These are phyloP conservation scores for Colletotrichum horii DNA, from an alignment of 2,329 filamentous ascomycete genomes.

Conservation along the genomic window DNA sequence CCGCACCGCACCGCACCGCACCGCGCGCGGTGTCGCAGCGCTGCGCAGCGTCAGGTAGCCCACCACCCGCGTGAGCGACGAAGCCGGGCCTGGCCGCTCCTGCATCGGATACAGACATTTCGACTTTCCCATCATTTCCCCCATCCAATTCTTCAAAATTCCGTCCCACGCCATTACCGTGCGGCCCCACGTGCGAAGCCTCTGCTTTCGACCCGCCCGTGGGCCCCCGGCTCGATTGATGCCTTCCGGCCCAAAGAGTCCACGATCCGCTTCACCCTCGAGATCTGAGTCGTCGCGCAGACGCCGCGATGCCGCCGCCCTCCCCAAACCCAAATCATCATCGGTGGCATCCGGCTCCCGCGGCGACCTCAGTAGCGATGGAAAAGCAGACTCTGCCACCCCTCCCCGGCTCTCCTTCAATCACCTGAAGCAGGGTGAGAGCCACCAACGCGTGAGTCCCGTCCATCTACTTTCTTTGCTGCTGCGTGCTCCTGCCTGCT, in stretches of 20 bases:
- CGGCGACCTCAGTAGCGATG: neutral
- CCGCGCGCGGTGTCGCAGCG: neutral
- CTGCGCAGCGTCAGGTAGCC: neutral
- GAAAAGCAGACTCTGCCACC: neutral
- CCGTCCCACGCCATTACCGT: neutral
- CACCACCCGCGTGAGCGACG: neutral
- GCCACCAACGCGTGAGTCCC: conserved; percentile 10
- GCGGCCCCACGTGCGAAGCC: neutral
- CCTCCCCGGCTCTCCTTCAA: conserved; percentile 6
- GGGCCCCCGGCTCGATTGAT: conserved; percentile 17
- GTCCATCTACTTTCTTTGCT: neutral
- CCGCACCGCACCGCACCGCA: neutral
- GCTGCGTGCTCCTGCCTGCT: neutral
- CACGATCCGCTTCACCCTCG: conserved; percentile 13
- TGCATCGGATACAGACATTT: neutral
- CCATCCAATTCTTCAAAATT: neutral
- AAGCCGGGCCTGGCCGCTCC: neutral
- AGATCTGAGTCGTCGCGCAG: conserved; percentile 1
- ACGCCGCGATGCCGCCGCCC: neutral
- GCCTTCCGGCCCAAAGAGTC: conserved; percentile 14
- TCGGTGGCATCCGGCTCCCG: neutral
- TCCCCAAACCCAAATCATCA: neutral
- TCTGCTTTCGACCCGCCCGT: neutral
- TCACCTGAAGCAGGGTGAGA: conserved; percentile 14
- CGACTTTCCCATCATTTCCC: neutral